A percentile compares a stretch with the other conserved stretches of the same genome.
Conservation (phyloP, 2,329 filamentous ascomycete genomes). For the Fusarium drepaniforme region DNA sequence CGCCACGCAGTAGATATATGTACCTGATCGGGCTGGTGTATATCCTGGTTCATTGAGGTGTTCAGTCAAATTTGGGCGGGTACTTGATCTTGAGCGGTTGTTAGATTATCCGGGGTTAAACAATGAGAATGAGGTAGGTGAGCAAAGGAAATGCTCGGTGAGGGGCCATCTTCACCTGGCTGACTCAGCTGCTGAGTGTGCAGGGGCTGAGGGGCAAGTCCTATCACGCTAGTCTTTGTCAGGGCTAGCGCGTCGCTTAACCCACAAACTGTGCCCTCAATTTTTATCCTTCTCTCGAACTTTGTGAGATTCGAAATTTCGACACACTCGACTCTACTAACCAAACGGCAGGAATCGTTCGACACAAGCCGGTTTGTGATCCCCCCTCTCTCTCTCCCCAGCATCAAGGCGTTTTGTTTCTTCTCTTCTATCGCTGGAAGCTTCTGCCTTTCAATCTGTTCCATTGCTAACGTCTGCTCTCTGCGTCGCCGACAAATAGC, state of each 20-base stretch:
- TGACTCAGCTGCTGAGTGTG: conserved; percentile 41
- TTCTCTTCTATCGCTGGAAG: background rate
- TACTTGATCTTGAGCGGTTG: background rate
- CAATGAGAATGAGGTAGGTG: background rate
- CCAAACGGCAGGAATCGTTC: conserved; percentile 51
- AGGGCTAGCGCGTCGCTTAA: conserved; percentile 52
- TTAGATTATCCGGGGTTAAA: background rate
- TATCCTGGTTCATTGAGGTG: background rate
- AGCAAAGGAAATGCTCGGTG: background rate
- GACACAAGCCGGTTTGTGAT: conserved; percentile 53
- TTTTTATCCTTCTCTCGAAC: conserved; percentile 52
- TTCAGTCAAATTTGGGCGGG: background rate
- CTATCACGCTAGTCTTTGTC: conserved; percentile 40
- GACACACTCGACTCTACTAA: conserved; percentile 52
- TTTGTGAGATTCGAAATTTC: conserved; percentile 46
- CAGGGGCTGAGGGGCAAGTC: conserved; percentile 46
- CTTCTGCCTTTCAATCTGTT: background rate
- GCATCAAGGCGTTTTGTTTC: background rate
- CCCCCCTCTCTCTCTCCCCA: conserved; percentile 4
- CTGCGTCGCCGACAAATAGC: conserved; percentile 51
- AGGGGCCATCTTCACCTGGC: conserved; percentile 12
- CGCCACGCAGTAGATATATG: conserved; percentile 8
- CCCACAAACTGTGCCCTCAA: conserved; percentile 52
- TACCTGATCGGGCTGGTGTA: background rate
- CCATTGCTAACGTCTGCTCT: conserved; percentile 43